Base-by-base conservation (phyloP, 257 asterid species). In the Misopates orontium region DNA sequence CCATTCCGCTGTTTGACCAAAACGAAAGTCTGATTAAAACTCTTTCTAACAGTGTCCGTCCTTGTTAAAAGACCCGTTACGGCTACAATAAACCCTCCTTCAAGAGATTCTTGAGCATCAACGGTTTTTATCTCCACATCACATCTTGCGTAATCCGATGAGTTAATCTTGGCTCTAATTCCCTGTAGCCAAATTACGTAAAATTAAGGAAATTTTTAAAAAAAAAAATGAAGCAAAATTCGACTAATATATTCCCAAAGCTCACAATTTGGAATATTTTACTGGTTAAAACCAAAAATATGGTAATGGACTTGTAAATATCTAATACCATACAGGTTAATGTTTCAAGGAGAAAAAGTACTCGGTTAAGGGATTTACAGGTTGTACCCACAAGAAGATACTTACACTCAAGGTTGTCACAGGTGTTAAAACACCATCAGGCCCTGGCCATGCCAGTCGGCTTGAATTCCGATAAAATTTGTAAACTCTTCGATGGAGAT, bases 11-110 rank as follows among this genome's bases (percentile, higher is more conserved):
- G 88, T 67, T 72, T 73, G 8, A 89, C 91, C 56, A 91, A 71
- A 21, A 89, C 78, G 69, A 89, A 91, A 0, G 87, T 82, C 31
- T 91, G 98, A 42, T 16, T 19, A 39, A 87, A 83, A 25, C 57
- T 62, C 69, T 18, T 80, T 60, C 57, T 75, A 36, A 59, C 61
- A 4, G 68, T 23, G 31, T 82, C 83, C 21, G 70, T 59, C 32
- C 66, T 40, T 3, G 60, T 65, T 25, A 77, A 72, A 52, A 60
- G 66, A 56, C 95, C 96, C 10, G 72, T 71, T 15, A 88, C 90
- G 0, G 62, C 68, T 21, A 86, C 77, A 39, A 91, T 39, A 54
- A 91, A 23, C 12, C 85, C 93, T 36, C 80, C 88, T 12, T 41
- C 70, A 7, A 63, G 2, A 21, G 95, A 84, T 8, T 60, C 60